Base-by-base conservation (phyloP, 1,139 yeast genomes). In the Yarrowia galli region DNA sequence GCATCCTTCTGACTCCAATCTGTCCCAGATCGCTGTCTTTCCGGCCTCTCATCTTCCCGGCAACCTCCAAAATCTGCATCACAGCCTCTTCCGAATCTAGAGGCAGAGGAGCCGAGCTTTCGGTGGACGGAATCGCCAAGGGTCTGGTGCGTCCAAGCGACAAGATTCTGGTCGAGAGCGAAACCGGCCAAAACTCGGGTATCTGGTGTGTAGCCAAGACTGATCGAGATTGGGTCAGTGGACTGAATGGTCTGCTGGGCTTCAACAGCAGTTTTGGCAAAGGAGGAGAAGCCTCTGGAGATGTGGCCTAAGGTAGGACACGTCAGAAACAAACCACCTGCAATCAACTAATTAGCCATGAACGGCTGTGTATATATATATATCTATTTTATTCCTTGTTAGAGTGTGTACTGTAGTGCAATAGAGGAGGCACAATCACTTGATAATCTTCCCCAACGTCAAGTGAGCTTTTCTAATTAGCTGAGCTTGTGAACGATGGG, bases 1-100 rank as follows among this genome's bases (percentile, higher is more conserved):
- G 96, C 70, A 88, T 92, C 10, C 79, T 92, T 68, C 79, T 92
- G 46, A 91, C 97, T 0, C 98, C 98, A 9, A 91, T 93, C 64
- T 92, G 98, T 92, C 98, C 98, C 3, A 80, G 97, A 69, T 90
- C 97, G 23, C 80, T 93, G 45, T 89, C 96, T 32, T 93, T 92
- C 76, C 80, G 98, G 73, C 98, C 98, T 1, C 79, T 92, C 63
- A 84, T 93, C 15, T 81, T 93, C 69, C 98, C 98, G 0, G 81
- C 88, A 36, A 84, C 88, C 6, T 85, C 91, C 12, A 88, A 87
- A 70, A 87, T 93, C 43, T 85, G 85, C 78, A 83, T 93, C 48
- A 82, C 84, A 72, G 84, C 92, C 38, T 77, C 80, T 3, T 71
- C 75, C 15, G 71, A 74, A 58, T 74, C 79, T 9, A 74, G 83